A percentile compares a stretch with the other conserved stretches of the same genome.
phyloP scores from a whole-genome alignment of 768 basidiomycete species.

The Tricholoma bakamatsutake region DNA sequence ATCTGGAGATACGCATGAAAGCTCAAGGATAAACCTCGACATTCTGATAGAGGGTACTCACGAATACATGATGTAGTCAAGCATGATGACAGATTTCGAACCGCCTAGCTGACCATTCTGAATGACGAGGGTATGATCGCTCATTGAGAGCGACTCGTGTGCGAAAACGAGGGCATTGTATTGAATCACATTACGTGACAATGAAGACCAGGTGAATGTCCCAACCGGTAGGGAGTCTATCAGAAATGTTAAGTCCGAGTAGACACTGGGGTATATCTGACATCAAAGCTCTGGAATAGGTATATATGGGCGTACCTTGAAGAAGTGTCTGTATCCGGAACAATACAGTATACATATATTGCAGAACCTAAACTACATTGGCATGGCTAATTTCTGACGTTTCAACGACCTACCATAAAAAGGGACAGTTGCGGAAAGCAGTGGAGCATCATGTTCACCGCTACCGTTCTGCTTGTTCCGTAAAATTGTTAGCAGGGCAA shows the following conservation, averaged over 20 bases:
- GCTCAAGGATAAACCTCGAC: background rate
- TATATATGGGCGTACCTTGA: slow-evolving; percentile 12
- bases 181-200: slow-evolving; percentile 16
- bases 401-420: slow-evolving; percentile 28
- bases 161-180: slow-evolving; percentile 32
- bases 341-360: slow-evolving; percentile 36
- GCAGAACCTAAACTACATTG: slow-evolving; percentile 29
- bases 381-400: background rate
- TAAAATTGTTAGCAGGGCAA: background rate
- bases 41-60: slow-evolving; percentile 11
- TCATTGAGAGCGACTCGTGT: slow-evolving; percentile 20
- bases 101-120: slow-evolving; percentile 27
- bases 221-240: slow-evolving; percentile 29
- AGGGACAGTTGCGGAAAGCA: slow-evolving; percentile 18
- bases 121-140: slow-evolving; percentile 26
- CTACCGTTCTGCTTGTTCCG: background rate
- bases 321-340: slow-evolving; percentile 18
- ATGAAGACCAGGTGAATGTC: slow-evolving; percentile 17
- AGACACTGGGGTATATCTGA: slow-evolving; percentile 11
- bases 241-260: slow-evolving; percentile 32
- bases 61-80: slow-evolving; percentile 39
- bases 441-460: slow-evolving; percentile 14
- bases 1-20: slow-evolving; percentile 1
- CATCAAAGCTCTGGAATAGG: background rate
- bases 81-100: slow-evolving; percentile 22